Base-by-base conservation (phyloP, 139 green algal genomes). In the Volvox reticuliferus region DNA sequence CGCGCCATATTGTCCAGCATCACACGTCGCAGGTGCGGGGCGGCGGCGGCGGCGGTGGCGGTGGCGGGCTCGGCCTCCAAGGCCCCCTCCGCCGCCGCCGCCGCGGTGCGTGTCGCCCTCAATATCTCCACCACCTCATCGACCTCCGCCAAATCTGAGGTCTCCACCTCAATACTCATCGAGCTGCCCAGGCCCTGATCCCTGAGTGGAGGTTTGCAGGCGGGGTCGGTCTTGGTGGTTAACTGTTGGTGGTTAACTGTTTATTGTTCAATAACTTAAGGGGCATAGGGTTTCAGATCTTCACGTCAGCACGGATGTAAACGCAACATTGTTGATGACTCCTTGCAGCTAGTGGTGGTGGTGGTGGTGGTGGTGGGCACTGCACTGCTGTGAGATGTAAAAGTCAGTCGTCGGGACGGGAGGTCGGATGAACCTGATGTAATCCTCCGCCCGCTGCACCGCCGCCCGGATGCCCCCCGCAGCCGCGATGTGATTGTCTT, bases 1-100 rank as follows among this genome's bases (percentile, higher is more conserved):
- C 71, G 79, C 13, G 96, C 95, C 98, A 99, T 99, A 95, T 99
- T 99, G 95, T 99, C 98, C 35, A 99, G 95, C 98, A 99, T 99
- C 37, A 99, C 92, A 22, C 97, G 93, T 9, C 92, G 95, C 17
- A 99, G 22, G 65, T 90, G 36, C 21, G 35, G 20, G 16, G 65
- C 79, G 33, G 35, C 13, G 69, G 79, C 50, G 13, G 37, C 77
- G 62, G 16, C 12, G 65, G 21, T 28, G 24, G 21, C 12, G 9
- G 65, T 28, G 65, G 32, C 0, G 79, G 98, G 76, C 83, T 98
- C 95, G 92, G 98, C 76, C 83, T 98, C 95, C 93, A 98, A 93
- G 32, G 94, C 73, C 50, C 99, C 96, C 90, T 99, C 96, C 12
- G 97, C 96, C 86, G 36, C 16, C 19, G 36, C 88, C 28, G 33